Base-by-base conservation (phyloP, 2,329 filamentous ascomycete genomes). In the Microcyclosporella mali region DNA sequence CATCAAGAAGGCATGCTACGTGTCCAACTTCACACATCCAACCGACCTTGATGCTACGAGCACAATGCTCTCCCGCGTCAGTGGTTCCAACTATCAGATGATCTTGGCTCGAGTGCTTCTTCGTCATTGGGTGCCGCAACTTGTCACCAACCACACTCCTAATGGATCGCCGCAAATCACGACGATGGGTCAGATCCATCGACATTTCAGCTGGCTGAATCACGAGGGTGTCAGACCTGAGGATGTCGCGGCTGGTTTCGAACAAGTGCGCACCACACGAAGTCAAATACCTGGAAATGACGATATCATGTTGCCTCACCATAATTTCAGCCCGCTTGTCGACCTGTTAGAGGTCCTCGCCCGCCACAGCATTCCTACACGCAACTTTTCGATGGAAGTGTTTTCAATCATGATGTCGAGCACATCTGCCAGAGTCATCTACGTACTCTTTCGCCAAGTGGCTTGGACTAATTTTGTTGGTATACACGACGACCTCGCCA, bases 61-160 rank as follows among this genome's bases (percentile, higher is more conserved):
- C n/a, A n/a, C n/a, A n/a, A 33, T 15, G 31, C n/a, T 33, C 31
- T 33, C n/a, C 12, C 31, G 7, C 31, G n/a, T n/a, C n/a, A n/a
- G n/a, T n/a, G 31, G 31, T 8, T 33, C 31, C n/a, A 8, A 8
- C 31, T 33, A 16, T 16, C 8, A 19, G 6, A 19, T 50, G 3
- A 12, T 30, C 10, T 35, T 52, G 14, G 40, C 37, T 19, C 29
- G 37, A 6, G 37, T 51, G 6, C 16, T 56, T 17, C 41, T 57
- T 3, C 37, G 36, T 2, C 33, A 40, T n/a, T 59, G 55, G 56
- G 45, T 55, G 4, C 48, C 52, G 7, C 32, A 40, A 19, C 11
- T 30, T 14, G 21, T 25, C 21, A 9, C 21, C 21, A 25, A 25
- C 9, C 21, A 25, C 21, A 25, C 21, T 9, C 4, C 21, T 25